phyloP scores from a whole-genome alignment of 129 eudicot species.

The Sambucus nigra region DNA sequence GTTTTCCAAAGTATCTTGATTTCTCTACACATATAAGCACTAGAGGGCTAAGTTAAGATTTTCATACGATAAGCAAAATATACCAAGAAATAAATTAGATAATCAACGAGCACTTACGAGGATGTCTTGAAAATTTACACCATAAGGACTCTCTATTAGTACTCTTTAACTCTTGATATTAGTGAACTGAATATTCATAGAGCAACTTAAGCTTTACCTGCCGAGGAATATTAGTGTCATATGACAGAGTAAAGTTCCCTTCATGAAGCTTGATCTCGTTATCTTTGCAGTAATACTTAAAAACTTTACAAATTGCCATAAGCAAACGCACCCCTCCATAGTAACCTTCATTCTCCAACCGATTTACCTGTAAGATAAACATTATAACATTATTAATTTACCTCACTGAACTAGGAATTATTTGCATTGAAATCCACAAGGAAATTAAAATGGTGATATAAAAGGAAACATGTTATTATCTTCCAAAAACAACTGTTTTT shows the following conservation, averaged over 20 bases:
- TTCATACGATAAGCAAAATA: too few species aligned
- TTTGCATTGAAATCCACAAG: neutral
- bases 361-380: slow-evolving; percentile 42
- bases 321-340: slow-evolving; percentile 93
- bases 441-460: neutral
- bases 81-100: too few species aligned
- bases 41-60: too few species aligned
- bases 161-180: neutral
- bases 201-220: slow-evolving; percentile 41
- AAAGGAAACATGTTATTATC: neutral
- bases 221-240: slow-evolving; percentile 96
- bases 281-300: slow-evolving; percentile 57
- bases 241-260: slow-evolving; percentile 64
- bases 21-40: too few species aligned
- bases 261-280: slow-evolving; percentile 46
- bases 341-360: slow-evolving; percentile 71
- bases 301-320: slow-evolving; percentile 84
- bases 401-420: neutral
- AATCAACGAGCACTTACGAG: too few species aligned
- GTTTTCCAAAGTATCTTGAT: too few species aligned
- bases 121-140: too few species aligned
- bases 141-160: too few species aligned
- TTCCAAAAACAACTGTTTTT: too few species aligned
- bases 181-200: neutral
- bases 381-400: neutral